phyloP scores from a whole-genome alignment of 2,329 filamentous ascomycete genomes.

The Pestalotiopsis sp. region DNA sequence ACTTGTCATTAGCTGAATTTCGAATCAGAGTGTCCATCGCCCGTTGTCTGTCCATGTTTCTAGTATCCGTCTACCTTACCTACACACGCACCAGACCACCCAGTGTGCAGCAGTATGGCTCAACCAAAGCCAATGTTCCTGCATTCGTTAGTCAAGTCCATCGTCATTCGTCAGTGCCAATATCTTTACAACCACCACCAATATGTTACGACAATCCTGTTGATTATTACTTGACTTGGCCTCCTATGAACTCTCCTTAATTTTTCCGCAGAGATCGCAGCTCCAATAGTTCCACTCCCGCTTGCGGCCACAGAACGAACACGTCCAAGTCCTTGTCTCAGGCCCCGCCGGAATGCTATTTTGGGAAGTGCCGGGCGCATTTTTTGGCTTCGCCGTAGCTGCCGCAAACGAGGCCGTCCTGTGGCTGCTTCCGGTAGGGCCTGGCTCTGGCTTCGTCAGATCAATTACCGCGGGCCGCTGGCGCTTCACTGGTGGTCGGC shows the following conservation, averaged over 20 bases:
- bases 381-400: constrained; percentile 3
- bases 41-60: no score
- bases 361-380: constrained; percentile 11
- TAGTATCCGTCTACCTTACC: no score
- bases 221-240: background rate
- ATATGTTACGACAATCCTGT: background rate
- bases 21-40: no score
- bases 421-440: constrained; percentile 14
- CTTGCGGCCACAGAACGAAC: constrained; percentile 51
- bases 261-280: constrained; percentile 55
- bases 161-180: background rate
- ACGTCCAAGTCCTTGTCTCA: constrained; percentile 49
- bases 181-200: background rate
- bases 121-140: no score
- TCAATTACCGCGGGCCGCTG: constrained; percentile 25
- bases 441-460: constrained; percentile 19
- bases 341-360: constrained; percentile 21
- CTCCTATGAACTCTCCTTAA: constrained; percentile 52
- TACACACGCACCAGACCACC: no score
- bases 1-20: no score
- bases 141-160: no score
- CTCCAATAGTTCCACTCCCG: constrained; percentile 62
- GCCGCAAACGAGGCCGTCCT: background rate
- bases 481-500: constrained; percentile 20
- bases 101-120: no score